Conservation (phyloP, 2,329 filamentous ascomycete genomes). For the Lasiodiplodia theobromae region DNA sequence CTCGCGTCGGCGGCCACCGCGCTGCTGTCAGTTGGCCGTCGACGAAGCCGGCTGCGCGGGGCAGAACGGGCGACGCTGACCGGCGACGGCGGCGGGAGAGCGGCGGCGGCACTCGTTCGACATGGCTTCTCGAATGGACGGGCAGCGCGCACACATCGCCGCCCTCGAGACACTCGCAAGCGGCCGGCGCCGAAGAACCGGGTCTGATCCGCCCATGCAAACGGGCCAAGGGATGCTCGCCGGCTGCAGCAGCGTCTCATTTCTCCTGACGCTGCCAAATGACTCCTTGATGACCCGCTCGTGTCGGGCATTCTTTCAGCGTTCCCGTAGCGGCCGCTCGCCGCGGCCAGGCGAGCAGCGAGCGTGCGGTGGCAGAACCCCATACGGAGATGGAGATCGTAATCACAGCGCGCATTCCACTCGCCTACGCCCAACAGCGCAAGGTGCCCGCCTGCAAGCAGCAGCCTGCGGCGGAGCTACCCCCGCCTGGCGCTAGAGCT, state of each 20-base stretch:
- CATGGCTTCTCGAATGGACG: slow-evolving; percentile 13
- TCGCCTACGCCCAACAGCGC: slow-evolving; percentile 25
- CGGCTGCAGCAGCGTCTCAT: slow-evolving; percentile 29
- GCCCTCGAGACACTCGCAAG: slow-evolving; percentile 26
- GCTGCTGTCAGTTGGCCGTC: background rate
- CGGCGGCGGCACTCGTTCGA: slow-evolving; percentile 16
- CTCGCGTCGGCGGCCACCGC: background rate
- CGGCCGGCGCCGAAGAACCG: slow-evolving; percentile 25
- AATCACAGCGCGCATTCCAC: slow-evolving; percentile 28
- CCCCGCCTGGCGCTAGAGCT: slow-evolving; percentile 22
- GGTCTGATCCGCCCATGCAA: slow-evolving; percentile 27
- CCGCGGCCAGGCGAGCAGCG: slow-evolving; percentile 24
- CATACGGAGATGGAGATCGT: slow-evolving; percentile 30
- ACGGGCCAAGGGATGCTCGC: slow-evolving; percentile 30
- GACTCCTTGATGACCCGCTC: slow-evolving; percentile 25
- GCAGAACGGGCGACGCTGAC: slow-evolving; percentile 9
- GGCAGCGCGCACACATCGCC: slow-evolving; percentile 19
- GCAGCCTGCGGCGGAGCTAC: slow-evolving; percentile 15
- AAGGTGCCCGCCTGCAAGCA: slow-evolving; percentile 25
- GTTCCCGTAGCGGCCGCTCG: slow-evolving; percentile 13
- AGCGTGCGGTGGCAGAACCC: slow-evolving; percentile 25
- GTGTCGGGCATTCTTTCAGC: slow-evolving; percentile 29
- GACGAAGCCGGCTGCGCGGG: slow-evolving; percentile 9
- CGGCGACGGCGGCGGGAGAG: slow-evolving; percentile 17
- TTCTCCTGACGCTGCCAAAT: slow-evolving; percentile 25